Evolutionary conservation across 176 grass and related monocot species (phyloP).

Genomic region (Musa acuminata): DNA sequence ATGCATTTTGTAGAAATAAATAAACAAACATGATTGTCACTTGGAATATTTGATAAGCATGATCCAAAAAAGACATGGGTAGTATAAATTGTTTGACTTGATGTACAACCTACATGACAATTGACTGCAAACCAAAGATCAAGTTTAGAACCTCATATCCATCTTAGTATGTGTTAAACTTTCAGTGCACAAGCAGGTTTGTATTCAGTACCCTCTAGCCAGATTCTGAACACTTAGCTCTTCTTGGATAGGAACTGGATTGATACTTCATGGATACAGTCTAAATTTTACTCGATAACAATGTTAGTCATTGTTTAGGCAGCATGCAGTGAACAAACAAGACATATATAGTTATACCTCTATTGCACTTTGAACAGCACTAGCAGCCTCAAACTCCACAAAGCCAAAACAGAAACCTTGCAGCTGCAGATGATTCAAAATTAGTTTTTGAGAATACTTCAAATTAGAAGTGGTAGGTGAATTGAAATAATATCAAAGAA

Average conservation of each 20-base stretch:
- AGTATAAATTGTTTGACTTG: no score
- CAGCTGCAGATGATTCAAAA: constrained; percentile 37
- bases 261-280: neutral
- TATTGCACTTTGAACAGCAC: constrained; percentile 64
- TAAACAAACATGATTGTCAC: neutral
- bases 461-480: neutral
- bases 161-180: no score
- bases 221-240: neutral
- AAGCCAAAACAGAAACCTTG: constrained; percentile 97
- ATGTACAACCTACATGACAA: no score
- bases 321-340: neutral
- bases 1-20: neutral
- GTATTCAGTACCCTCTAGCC: neutral
- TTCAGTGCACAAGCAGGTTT: no score
- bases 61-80: no score
- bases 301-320: neutral
- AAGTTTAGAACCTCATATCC: no score
- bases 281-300: constrained; percentile 2
- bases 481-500: neutral
- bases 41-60: neutral
- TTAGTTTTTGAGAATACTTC: neutral
- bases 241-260: neutral
- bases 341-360: constrained; percentile 38
- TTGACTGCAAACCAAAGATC: no score
- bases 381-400: constrained; percentile 92